Percentiles rank a stretch among this genome's conserved stretches.
Conservation (phyloP, 2,329 filamentous ascomycete species). For the Phyllosticta citribraziliensis region DNA sequence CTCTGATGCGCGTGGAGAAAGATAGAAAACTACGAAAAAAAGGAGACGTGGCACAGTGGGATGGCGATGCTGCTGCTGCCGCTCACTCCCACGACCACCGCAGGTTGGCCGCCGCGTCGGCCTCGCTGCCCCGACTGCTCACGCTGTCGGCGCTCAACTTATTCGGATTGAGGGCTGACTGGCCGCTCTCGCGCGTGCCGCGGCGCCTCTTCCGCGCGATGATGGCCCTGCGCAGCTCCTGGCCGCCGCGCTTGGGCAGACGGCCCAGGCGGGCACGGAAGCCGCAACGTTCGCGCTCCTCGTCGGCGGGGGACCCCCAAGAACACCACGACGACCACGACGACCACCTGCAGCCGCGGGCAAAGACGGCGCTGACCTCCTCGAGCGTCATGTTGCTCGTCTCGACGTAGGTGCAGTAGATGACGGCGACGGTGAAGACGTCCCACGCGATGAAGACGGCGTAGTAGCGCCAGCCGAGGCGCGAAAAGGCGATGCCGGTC, state of each 20-base stretch:
- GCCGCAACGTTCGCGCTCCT: too few relatives aligned
- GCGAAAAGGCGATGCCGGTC: conserved; percentile 30
- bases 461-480: conserved; percentile 32
- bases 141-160: neutral
- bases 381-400: conserved; percentile 34
- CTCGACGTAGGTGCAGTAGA: conserved; percentile 28
- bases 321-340: neutral
- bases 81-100: neutral
- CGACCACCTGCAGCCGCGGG: neutral
- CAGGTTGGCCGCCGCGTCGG: neutral
- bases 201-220: neutral
- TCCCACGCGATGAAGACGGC: conserved; percentile 34
- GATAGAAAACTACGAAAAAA: neutral
- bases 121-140: neutral
- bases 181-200: neutral
- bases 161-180: neutral
- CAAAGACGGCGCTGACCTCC: conserved; percentile 36
- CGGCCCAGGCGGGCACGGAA: neutral
- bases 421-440: conserved; percentile 31
- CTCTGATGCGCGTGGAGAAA: too few relatives aligned
- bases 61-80: too few relatives aligned
- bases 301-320: too few relatives aligned
- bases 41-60: neutral
- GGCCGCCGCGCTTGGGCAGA: neutral
- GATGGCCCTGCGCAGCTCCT: neutral